Evolutionary conservation across 257 asterid genomes (phyloP), one percentile per base, ranked within the genome.

Genomic region (Lithospermum erythrorhizon): DNA sequence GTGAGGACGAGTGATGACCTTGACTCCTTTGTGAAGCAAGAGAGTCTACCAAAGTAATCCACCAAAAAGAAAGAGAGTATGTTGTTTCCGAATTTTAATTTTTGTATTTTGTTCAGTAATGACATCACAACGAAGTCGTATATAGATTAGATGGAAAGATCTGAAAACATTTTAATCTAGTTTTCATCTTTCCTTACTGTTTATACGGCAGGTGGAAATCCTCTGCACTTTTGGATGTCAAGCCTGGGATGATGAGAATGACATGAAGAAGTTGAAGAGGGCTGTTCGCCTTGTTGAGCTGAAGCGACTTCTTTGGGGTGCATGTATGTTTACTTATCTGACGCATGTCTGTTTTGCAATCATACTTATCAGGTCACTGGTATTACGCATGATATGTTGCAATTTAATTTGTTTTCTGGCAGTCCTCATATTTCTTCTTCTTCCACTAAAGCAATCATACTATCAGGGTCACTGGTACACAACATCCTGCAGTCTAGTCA

Each of bases 241-340:
- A 90, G 67, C 96, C 98, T 6, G 96, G 98, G 96, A 88, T 72
- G 98, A 88, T 58, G 98, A 87, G 82, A 91, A 96, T 0, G 98
- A 91, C 82, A 86, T 88, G 95, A 91, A 86, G 85, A 79, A 79
- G 70, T 76, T 91, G 29, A 95, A 91, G 70, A 95, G 84, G 77
- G 69, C 84, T 62, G 95, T 91, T 58, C 94, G 98, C 30, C 62
- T 81, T 48, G 47, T 91, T 62, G 75, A 88, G 68, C 53, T 75
- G 79, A 77, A 73, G 0, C 96, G 98, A 45, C 96, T 91, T 66
- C 65, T 82, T 0, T 91, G 98, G 98, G 98, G 96, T 81, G 98
- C 98, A 77, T 88, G 98, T 91, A 88, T 24, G 95, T 11, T 30
- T 66, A 22, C 48, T 37, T 24, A 24, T 24, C 8, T 37, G 16